Conservation (phyloP, 2,329 filamentous ascomycete genomes). For the Penicillium olsonii region DNA sequence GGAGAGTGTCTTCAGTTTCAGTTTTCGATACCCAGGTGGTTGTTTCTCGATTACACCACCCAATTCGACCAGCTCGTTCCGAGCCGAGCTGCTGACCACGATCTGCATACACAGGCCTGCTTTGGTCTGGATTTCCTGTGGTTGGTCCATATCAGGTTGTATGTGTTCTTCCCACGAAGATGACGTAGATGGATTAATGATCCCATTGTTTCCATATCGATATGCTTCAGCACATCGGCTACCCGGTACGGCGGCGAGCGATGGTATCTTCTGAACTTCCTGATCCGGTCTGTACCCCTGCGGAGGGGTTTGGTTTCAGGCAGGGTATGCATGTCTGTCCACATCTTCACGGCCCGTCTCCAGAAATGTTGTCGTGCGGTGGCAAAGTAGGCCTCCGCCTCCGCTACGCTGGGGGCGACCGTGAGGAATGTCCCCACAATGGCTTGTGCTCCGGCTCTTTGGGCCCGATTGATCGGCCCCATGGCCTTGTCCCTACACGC, state of each 20-base stretch:
- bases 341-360: slow-evolving; percentile 18
- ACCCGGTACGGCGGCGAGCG: slow-evolving; percentile 14
- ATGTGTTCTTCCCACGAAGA: slow-evolving; percentile 8
- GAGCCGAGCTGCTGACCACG: slow-evolving; percentile 17
- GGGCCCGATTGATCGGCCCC: slow-evolving; percentile 18
- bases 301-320: slow-evolving; percentile 13
- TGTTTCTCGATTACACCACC: slow-evolving; percentile 9
- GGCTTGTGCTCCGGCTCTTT: slow-evolving; percentile 23
- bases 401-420: slow-evolving; percentile 21
- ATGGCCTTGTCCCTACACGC: slow-evolving; percentile 12
- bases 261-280: slow-evolving; percentile 16
- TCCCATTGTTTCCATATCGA: slow-evolving; percentile 10
- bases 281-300: slow-evolving; percentile 15
- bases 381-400: slow-evolving; percentile 21
- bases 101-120: slow-evolving; percentile 9
- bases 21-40: slow-evolving; percentile 30
- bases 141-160: neutral
- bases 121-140: slow-evolving; percentile 1
- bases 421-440: slow-evolving; percentile 24
- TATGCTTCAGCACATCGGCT: slow-evolving; percentile 15
- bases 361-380: slow-evolving; percentile 13
- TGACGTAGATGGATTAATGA: slow-evolving; percentile 11
- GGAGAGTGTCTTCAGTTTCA: slow-evolving; percentile 21
- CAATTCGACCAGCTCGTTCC: neutral
- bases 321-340: slow-evolving; percentile 13